Evolutionary conservation across 805 yeast species (phyloP).

Genomic region (Aciculoconidium aculeatum): DNA sequence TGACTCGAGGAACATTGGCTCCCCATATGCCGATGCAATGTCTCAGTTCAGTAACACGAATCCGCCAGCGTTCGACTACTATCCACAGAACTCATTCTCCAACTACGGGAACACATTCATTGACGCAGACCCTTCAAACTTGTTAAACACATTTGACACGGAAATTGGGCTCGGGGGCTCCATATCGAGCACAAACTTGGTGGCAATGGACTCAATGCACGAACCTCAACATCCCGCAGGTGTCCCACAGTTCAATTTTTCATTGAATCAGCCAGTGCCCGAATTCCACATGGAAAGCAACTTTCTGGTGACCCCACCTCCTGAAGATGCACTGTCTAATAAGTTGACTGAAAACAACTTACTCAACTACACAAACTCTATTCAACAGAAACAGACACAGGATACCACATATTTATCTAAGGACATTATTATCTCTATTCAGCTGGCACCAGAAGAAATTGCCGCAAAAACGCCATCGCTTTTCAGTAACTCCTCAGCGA

Average conservation of each 20-base stretch:
- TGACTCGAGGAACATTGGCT: conserved; percentile 27
- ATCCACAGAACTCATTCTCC: conserved; percentile 7
- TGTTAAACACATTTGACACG: conserved; percentile 20
- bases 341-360: conserved; percentile 14
- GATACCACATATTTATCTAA: conserved; percentile 6
- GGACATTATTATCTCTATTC: conserved; percentile 15
- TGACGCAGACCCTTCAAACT: conserved; percentile 5
- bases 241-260: conserved; percentile 10
- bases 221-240: conserved; percentile 1
- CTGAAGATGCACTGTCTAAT: background rate
- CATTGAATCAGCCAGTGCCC: conserved; percentile 9
- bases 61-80: conserved; percentile 4
- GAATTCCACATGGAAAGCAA: conserved; percentile 1
- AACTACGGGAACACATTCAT: conserved; percentile 8
- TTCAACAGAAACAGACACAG: conserved; percentile 4
- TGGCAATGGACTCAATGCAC: conserved; percentile 5
- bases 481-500: conserved; percentile 45
- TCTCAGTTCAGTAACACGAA: conserved; percentile 23
- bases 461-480: conserved; percentile 49
- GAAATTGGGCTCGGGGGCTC: conserved; percentile 38
- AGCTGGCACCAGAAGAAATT: conserved; percentile 31
- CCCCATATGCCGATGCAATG: conserved; percentile 33
- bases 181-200: conserved; percentile 30
- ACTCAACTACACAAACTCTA: conserved; percentile 12
- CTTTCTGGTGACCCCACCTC: conserved; percentile 1